Conservation (phyloP, 306 rosid genomes). For the Cucurbita argyrosperma region DNA sequence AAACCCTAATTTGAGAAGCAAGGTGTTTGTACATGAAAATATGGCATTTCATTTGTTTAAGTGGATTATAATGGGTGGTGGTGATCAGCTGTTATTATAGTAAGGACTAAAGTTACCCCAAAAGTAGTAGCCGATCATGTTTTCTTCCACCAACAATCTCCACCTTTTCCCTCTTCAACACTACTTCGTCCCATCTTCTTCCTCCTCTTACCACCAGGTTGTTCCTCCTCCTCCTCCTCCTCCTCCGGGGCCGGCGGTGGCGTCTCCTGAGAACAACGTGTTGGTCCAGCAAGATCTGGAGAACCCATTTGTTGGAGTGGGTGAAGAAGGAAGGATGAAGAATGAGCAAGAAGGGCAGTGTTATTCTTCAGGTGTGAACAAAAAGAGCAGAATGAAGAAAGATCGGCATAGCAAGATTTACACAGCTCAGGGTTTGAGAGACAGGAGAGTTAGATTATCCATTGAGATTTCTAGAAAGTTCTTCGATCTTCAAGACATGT, state of each 20-base stretch:
- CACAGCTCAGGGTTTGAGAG: slow-evolving; percentile 86
- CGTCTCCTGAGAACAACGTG: too few relatives aligned
- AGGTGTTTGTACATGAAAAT: too few relatives aligned
- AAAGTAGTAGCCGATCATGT: slow-evolving; percentile 23
- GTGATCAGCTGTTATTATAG: background rate
- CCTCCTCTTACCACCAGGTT: slow-evolving; percentile 12
- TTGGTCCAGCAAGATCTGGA: slow-evolving; percentile 7
- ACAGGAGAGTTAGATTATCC: slow-evolving; percentile 75
- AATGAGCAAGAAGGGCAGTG: slow-evolving; percentile 1
- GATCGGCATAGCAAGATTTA: slow-evolving; percentile 88
- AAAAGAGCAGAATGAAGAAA: slow-evolving; percentile 33
- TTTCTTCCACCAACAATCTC: slow-evolving; percentile 27
- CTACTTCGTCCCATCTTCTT: slow-evolving; percentile 26
- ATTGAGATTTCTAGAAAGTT: slow-evolving; percentile 72
- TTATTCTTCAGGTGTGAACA: background rate
- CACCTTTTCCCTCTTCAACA: slow-evolving; percentile 21
- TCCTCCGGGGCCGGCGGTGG: background rate
- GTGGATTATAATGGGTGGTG: slow-evolving; percentile 8
- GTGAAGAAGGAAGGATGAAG: slow-evolving; percentile 3
- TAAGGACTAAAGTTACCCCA: slow-evolving; percentile 3
- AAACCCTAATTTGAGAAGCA: background rate
- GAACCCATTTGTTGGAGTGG: slow-evolving; percentile 7
- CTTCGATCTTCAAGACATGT: slow-evolving; percentile 91
- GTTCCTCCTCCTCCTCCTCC: slow-evolving; percentile 25
- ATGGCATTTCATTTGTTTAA: background rate